A percentile compares a stretch with the other conserved stretches of the same genome.
phyloP scores from a whole-genome alignment of 2,329 filamentous ascomycete species.

The Clarireedia hainanense region DNA sequence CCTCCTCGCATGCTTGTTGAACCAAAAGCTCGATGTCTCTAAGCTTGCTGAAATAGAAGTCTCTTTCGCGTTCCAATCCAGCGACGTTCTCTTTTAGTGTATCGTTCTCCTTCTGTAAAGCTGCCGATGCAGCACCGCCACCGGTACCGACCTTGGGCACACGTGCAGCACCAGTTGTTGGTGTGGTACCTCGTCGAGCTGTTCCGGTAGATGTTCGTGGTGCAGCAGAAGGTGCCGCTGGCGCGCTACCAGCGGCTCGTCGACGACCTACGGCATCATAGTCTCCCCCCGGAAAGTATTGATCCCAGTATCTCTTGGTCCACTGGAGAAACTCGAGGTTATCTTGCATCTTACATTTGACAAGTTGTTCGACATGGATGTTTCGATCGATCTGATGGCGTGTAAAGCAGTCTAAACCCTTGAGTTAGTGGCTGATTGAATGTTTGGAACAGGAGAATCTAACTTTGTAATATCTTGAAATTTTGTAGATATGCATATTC shows the following conservation, averaged over 20 bases:
- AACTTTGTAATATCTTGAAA: slow-evolving; percentile 96
- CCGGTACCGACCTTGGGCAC: slow-evolving; percentile 36
- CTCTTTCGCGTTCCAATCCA: slow-evolving; percentile 88
- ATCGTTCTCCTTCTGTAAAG: slow-evolving; percentile 75
- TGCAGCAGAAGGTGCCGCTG: slow-evolving; percentile 39
- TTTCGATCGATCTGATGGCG: slow-evolving; percentile 85
- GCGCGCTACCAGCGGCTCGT: slow-evolving; percentile 63
- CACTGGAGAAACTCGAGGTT: slow-evolving; percentile 99
- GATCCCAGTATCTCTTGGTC: slow-evolving; percentile 95
- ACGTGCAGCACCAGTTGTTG: slow-evolving; percentile 36
- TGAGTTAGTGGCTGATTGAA: slow-evolving; percentile 5
- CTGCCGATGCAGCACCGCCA: slow-evolving; percentile 54
- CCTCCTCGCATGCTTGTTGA: slow-evolving; percentile 85
- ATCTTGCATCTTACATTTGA: slow-evolving; percentile 99
- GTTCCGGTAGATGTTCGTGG: slow-evolving; percentile 36
- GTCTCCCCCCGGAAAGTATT: slow-evolving; percentile 93
- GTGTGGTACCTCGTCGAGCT: slow-evolving; percentile 36
- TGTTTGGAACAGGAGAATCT: slow-evolving; percentile 10
- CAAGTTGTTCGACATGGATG: slow-evolving; percentile 77
- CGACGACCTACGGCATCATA: slow-evolving; percentile 85
- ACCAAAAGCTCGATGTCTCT: slow-evolving; percentile 93
- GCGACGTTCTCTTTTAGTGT: slow-evolving; percentile 92
- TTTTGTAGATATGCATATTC: slow-evolving; percentile 98
- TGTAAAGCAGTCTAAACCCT: slow-evolving; percentile 62
- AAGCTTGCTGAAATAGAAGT: slow-evolving; percentile 99